Evolutionary conservation across 2,329 filamentous ascomycete species (phyloP), one percentile per base, ranked within the genome.

Genomic region (Purpureocillium lavendulum): DNA sequence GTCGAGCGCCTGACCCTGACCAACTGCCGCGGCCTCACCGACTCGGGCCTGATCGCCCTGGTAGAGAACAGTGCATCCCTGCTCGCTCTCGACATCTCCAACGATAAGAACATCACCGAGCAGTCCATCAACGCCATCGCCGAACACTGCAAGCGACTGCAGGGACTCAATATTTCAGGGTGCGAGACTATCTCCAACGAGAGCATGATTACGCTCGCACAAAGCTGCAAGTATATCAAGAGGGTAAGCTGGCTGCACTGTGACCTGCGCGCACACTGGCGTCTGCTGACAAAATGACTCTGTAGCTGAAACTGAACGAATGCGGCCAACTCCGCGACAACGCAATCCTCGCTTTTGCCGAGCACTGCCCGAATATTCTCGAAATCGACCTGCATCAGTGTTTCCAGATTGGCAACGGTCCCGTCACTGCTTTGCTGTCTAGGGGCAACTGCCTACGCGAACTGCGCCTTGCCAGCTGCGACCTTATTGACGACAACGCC

Each of bases 301-400:
- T 34, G 15, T 34, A 92, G 80, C 75, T 98, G 49, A 98, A 98
- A 75, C 75, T 98, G 45, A 98, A 97, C 61, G 85, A 89, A 41
- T 95, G 92, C 57, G 62, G 66, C n/a, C 84, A 94, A 61, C 69
- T 96, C 28, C 87, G 84, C 30, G 87, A 97, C 57, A 71, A 74
- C 36, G 82, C 88, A 7, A 82, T 97, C 46, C 69, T 86, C 42
- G 85, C 88, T 4, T 94, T 98, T 57, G 90, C 92, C 6, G 71
- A 81, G 34, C 78, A 94, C 61, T 96, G 90, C 58, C 86, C 82
- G 11, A 90, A 95, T 49, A 88, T 98, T 26, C 80, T 98, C 45
- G 92, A 98, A 61, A 95, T 98, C 45, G 92, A 98, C 58, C 75
- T 98, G 12, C 86, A 95, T 51, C 84, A 87, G 51, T 94, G 92